Conservation (phyloP, 306 rosid genomes). For the Lablab purpureus region DNA sequence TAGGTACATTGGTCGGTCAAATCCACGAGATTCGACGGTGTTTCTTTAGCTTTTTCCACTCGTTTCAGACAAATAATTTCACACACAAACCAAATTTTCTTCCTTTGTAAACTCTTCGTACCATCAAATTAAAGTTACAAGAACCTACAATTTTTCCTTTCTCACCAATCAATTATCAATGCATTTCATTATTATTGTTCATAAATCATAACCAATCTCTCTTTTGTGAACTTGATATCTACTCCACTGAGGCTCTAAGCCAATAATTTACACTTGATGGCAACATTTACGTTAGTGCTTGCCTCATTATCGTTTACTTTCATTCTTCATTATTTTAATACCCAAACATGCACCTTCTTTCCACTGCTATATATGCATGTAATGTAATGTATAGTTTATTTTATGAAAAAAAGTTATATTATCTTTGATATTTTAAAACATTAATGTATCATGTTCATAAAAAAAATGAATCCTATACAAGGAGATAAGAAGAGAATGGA, state of each 20-base stretch:
- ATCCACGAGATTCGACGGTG: background rate
- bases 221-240: conserved; percentile 18
- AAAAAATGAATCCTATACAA: no score
- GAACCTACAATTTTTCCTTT: conserved; percentile 35
- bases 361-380: conserved; percentile 21
- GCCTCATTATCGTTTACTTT: conserved; percentile 49
- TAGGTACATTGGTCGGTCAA: conserved; percentile 18
- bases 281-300: conserved; percentile 34
- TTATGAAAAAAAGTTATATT: background rate
- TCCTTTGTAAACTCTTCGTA: background rate
- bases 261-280: conserved; percentile 34
- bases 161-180: conserved; percentile 33
- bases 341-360: conserved; percentile 39
- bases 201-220: conserved; percentile 24
- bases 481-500: background rate
- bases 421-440: background rate
- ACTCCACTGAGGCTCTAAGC: conserved; percentile 43
- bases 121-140: conserved; percentile 12
- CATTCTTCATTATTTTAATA: conserved; percentile 43
- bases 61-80: conserved; percentile 3
- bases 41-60: background rate
- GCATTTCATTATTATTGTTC: conserved; percentile 22
- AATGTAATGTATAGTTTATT: background rate
- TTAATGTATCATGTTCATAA: no score
- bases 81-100: background rate